A percentile compares a stretch with the other conserved stretches of the same genome.
phyloP scores from a whole-genome alignment of 345 rosid genomes.

The Lumnitzera racemosa region DNA sequence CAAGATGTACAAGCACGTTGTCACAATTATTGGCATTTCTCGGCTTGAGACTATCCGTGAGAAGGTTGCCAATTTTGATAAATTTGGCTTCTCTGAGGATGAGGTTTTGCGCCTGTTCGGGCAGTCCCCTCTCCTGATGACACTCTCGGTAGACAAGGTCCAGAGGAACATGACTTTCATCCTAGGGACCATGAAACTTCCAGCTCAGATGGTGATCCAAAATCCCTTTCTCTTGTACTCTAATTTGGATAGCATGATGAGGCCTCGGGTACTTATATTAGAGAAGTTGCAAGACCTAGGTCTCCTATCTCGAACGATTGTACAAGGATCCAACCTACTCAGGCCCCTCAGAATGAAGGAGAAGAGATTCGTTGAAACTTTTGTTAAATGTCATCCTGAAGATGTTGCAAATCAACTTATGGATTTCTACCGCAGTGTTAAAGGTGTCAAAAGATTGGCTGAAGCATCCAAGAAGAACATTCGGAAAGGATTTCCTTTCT shows the following conservation, averaged over 20 bases:
- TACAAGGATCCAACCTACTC: constrained; percentile 15
- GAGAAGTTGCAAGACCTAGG: constrained; percentile 56
- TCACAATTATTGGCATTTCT: constrained; percentile 53
- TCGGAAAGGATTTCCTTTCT: constrained; percentile 64
- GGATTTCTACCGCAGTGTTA: constrained; percentile 40
- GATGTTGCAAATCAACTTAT: constrained; percentile 48
- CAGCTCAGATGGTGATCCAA: constrained; percentile 39
- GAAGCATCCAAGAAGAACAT: constrained; percentile 37
- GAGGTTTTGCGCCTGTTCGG: constrained; percentile 57
- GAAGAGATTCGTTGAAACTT: constrained; percentile 44
- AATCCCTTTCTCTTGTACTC: constrained; percentile 44
- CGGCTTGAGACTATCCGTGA: constrained; percentile 55
- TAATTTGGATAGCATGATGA: constrained; percentile 51
- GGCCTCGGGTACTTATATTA: constrained; percentile 50
- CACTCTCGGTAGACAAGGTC: constrained; percentile 67
- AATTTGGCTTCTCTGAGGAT: constrained; percentile 65
- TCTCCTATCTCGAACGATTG: constrained; percentile 36
- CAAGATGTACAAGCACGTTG: constrained; percentile 73
- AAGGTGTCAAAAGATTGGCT: constrained; percentile 56
- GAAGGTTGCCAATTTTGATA: constrained; percentile 64
- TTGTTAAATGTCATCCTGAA: constrained; percentile 47
- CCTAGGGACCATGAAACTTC: constrained; percentile 51
- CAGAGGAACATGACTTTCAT: constrained; percentile 85
- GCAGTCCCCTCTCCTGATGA: constrained; percentile 43
- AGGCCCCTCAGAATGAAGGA: constrained; percentile 71